Evolutionary conservation across 257 asterid species (phyloP), one percentile per base, ranked within the genome.

Genomic region (Solanum peruvianum): DNA sequence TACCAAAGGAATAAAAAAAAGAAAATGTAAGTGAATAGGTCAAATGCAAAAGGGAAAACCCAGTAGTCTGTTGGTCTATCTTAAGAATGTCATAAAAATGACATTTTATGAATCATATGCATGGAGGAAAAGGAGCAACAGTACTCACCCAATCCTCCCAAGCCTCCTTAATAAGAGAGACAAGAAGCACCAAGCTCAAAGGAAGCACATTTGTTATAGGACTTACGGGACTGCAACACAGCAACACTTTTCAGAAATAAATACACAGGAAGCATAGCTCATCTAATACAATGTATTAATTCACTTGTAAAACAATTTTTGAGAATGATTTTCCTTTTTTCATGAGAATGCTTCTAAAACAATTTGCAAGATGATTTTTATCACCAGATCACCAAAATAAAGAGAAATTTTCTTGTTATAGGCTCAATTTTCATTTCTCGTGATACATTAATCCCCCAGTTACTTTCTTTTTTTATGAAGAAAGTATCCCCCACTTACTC

Each of bases 81-180:
- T 81, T 81, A 49, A 29, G 85, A 81, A 31, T 20, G 70, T 49
- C 45, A 81, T 49, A 49, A 81, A 44, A 81, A 81, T 31, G 20
- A 45, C 85, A 49, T 49, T 29, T 29, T 47, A 49, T 12, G 29
- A 45, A 81, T 49, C n/a, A 81, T 29, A 81, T 3, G 29, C 31
- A 31, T 81, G 85, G 52, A 81, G 84, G 52, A 25, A 82, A 44
- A n/a, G 67, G 67, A 82, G 72, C 10, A 76, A 88, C 21, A 80
- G 84, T 75, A 92, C 97, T 97, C 91, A 97, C 99, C 99, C 99
- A 97, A 84, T 97, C 99, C 93, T 97, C 99, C 99, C 99, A 97
- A 11, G 99, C 99, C 92, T 97, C 99, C 93, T 97, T 97, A 86
- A 95, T 41, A 86, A 97, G 97, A 91, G 99, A 96, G 85, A 94